Evolutionary conservation across 306 rosid genomes (phyloP).

Genomic region (Prunus mume): DNA sequence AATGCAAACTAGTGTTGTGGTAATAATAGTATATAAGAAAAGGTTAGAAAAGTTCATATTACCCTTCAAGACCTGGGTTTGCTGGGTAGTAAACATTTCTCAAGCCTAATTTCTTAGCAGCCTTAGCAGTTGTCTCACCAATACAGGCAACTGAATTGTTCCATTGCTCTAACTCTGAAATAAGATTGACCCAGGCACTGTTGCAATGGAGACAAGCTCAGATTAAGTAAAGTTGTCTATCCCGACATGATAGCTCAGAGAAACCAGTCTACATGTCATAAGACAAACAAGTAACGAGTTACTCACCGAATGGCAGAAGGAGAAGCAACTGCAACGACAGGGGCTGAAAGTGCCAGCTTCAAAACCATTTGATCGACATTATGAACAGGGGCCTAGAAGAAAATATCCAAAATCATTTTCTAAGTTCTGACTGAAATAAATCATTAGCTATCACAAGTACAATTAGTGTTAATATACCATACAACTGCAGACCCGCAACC

Average conservation of each 20-base stretch:
- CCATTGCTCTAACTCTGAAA: slow-evolving; percentile 55
- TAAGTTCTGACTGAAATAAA: slow-evolving; percentile 4
- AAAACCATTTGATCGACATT: slow-evolving; percentile 56
- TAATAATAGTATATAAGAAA: neutral
- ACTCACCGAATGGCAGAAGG: slow-evolving; percentile 86
- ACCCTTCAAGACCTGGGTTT: slow-evolving; percentile 96
- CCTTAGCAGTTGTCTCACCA: slow-evolving; percentile 93
- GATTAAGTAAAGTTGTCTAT: neutral
- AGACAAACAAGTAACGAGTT: neutral
- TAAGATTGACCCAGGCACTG: slow-evolving; percentile 89
- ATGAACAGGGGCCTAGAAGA: slow-evolving; percentile 74
- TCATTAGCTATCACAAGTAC: slow-evolving; percentile 5
- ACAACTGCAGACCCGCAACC: neutral
- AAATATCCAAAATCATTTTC: slow-evolving; percentile 22
- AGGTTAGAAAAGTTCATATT: slow-evolving; percentile 24
- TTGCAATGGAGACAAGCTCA: slow-evolving; percentile 17
- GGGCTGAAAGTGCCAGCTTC: slow-evolving; percentile 69
- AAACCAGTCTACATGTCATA: neutral
- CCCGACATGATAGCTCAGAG: neutral
- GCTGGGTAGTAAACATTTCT: slow-evolving; percentile 69
- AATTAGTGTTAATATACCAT: neutral
- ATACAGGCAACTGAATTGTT: slow-evolving; percentile 81
- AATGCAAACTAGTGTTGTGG: neutral
- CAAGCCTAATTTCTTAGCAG: slow-evolving; percentile 73
- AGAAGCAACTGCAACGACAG: slow-evolving; percentile 92